Conservation (phyloP, 192 early-diverging fungal genomes). For the Mortierella alpina region DNA sequence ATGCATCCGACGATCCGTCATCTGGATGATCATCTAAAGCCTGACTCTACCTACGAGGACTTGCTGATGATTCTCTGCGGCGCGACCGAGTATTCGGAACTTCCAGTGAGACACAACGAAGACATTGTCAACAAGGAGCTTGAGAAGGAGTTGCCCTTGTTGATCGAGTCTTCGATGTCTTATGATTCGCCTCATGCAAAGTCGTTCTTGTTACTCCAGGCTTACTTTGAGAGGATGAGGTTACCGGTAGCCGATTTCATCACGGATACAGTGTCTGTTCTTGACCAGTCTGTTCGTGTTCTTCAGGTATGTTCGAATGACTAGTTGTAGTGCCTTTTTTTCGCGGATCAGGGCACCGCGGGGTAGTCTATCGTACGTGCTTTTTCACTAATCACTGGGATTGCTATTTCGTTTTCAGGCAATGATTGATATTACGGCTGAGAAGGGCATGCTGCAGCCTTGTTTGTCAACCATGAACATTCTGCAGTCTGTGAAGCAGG, state of each 20-base stretch:
- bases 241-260: constrained; percentile 91
- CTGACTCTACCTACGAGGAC: constrained; percentile 62
- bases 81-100: constrained; percentile 87
- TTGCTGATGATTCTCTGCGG: constrained; percentile 85
- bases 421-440: constrained; percentile 90
- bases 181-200: constrained; percentile 93
- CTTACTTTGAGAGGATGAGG: constrained; percentile 81
- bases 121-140: constrained; percentile 89
- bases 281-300: constrained; percentile 93
- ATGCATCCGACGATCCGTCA: constrained; percentile 81
- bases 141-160: constrained; percentile 75
- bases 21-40: constrained; percentile 68
- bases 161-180: constrained; percentile 65
- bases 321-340: background rate
- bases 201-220: constrained; percentile 89
- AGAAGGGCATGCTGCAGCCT: constrained; percentile 72
- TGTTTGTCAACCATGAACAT: constrained; percentile 82
- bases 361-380: background rate
- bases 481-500: constrained; percentile 95
- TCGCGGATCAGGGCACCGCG: background rate
- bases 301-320: constrained; percentile 62
- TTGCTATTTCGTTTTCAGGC: constrained; percentile 64
- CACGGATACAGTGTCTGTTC: constrained; percentile 90
- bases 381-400: constrained; percentile 6
- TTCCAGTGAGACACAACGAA: constrained; percentile 96